Percentiles rank a stretch among this genome's conserved stretches.
These are phyloP conservation scores for Davidsoniella virescens DNA, from an alignment of 2,329 filamentous ascomycete genomes.

Conservation along the genomic window DNA sequence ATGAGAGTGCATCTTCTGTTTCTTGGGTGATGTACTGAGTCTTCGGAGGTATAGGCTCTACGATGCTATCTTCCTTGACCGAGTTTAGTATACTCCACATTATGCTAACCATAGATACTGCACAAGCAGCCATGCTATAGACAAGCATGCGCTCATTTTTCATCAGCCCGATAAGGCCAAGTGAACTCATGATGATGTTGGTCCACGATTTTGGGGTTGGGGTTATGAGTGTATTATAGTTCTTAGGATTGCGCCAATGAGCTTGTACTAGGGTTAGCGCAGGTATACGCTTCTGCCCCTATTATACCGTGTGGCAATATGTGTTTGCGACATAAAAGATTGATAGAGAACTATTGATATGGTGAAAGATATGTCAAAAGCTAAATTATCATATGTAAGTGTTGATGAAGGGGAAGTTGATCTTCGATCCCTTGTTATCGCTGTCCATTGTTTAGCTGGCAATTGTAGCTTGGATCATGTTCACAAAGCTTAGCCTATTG, in stretches of 20 bases:
- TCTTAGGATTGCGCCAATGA: neutral
- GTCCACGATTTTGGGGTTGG: neutral
- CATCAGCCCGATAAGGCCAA: slow-evolving; percentile 14
- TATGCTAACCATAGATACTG: slow-evolving; percentile 39
- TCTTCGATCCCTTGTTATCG: too few relatives aligned
- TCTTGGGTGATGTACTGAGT: slow-evolving; percentile 60
- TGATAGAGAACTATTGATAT: too few relatives aligned
- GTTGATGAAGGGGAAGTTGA: neutral
- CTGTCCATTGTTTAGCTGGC: too few relatives aligned
- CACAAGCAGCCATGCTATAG: slow-evolving; percentile 37
- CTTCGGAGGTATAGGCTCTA: slow-evolving; percentile 47
- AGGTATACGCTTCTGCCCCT: neutral
- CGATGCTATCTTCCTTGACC: slow-evolving; percentile 47
- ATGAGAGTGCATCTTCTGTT: slow-evolving; percentile 53
- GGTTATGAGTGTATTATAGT: neutral
- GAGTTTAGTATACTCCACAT: slow-evolving; percentile 42
- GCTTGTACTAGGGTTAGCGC: neutral
- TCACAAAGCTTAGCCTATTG: neutral
- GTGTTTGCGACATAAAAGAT: neutral
- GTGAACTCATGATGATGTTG: slow-evolving; percentile 7
- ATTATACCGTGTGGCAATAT: neutral
- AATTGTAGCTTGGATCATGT: neutral
- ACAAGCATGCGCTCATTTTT: slow-evolving; percentile 39
- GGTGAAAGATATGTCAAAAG: neutral
- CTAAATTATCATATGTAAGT: neutral